phyloP scores from a whole-genome alignment of 2,329 filamentous ascomycete genomes.

The Trichoderma koningii region DNA sequence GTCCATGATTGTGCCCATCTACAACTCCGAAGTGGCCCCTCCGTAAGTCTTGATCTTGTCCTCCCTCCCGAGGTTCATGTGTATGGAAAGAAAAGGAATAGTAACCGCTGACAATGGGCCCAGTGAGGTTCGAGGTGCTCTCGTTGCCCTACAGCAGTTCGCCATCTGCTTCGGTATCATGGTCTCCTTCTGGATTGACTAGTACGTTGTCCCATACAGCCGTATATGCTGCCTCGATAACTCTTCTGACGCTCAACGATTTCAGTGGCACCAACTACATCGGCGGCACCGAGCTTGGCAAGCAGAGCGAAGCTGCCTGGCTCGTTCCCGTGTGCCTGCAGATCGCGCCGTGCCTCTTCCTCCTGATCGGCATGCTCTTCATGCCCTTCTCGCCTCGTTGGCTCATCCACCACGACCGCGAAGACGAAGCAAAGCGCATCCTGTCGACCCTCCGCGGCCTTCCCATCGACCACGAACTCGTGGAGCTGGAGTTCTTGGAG shows the following conservation, averaged over 20 bases:
- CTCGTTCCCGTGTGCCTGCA: conserved; percentile 72
- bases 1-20: conserved; percentile 65
- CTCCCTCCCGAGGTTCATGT: neutral
- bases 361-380: conserved; percentile 72
- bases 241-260: neutral
- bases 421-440: conserved; percentile 65
- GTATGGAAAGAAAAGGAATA: neutral
- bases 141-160: conserved; percentile 53
- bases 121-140: conserved; percentile 42
- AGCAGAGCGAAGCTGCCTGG: conserved; percentile 71
- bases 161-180: conserved; percentile 65
- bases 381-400: conserved; percentile 80
- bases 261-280: conserved; percentile 62
- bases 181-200: conserved; percentile 65
- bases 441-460: conserved; percentile 67
- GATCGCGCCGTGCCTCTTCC: conserved; percentile 64
- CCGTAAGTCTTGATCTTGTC: conserved; percentile 33
- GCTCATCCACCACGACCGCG: conserved; percentile 70
- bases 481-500: conserved; percentile 77
- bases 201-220: conserved; percentile 31
- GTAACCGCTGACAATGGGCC: neutral
- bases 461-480: conserved; percentile 63
- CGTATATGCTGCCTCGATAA: too few relatives aligned
- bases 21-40: conserved; percentile 51
- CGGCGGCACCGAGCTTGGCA: conserved; percentile 50